Evolutionary conservation across 257 asterid species (phyloP).

Genomic region (Capsicum rhomboideum): DNA sequence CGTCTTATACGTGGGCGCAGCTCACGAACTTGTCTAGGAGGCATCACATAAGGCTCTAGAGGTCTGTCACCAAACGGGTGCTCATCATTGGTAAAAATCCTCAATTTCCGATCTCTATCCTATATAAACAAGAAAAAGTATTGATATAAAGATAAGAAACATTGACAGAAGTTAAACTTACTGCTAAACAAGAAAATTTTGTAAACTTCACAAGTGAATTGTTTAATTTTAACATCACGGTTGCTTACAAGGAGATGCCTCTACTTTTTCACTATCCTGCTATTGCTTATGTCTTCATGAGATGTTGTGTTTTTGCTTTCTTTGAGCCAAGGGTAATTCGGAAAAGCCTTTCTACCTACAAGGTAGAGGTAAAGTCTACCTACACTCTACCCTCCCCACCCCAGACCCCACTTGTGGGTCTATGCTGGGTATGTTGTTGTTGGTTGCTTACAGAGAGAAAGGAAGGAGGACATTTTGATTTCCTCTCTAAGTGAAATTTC

Average conservation of each 20-base stretch:
- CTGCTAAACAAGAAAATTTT: neutral
- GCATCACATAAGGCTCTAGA: conserved; percentile 65
- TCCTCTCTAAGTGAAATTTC: neutral
- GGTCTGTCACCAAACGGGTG: conserved; percentile 88
- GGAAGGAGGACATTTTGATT: neutral
- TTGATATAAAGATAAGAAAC: neutral
- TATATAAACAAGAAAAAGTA: conserved; percentile 12
- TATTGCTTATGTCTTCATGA: no score
- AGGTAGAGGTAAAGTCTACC: no score
- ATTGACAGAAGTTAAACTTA: neutral
- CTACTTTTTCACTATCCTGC: no score
- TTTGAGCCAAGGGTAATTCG: no score
- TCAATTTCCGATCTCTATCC: conserved; percentile 87
- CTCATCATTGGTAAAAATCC: conserved; percentile 76
- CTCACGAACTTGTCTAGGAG: conserved; percentile 84
- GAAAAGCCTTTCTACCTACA: no score
- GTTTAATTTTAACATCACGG: neutral
- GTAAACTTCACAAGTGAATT: neutral
- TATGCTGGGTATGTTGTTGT: no score
- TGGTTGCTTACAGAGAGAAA: neutral
- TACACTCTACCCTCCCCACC: no score
- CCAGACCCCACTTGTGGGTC: no score
- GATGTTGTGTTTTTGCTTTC: no score
- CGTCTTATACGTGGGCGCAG: conserved; percentile 84
- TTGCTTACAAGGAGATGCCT: neutral